These are phyloP conservation scores for Ceriops decandra DNA, from an alignment of 345 rosid species.

Conservation along the genomic window DNA sequence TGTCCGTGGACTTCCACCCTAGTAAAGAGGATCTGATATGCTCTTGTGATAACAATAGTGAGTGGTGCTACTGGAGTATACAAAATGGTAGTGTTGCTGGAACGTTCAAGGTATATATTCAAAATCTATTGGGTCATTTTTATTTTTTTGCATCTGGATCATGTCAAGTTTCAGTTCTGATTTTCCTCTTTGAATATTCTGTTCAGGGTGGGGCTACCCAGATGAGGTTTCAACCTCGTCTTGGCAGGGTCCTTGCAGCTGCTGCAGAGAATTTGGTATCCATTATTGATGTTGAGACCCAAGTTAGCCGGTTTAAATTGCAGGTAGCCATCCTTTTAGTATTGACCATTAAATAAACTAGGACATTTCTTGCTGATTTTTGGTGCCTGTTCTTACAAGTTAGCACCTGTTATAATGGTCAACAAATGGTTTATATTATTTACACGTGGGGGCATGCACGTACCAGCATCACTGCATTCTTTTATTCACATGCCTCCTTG, in stretches of 20 bases:
- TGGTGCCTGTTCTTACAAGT: too few relatives aligned
- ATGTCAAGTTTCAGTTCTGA: neutral
- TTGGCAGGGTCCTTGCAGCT: constrained; percentile 61
- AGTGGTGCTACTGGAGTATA: constrained; percentile 73
- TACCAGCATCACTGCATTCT: too few relatives aligned
- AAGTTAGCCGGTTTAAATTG: constrained; percentile 43
- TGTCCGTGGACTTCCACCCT: constrained; percentile 72
- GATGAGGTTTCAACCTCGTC: constrained; percentile 56
- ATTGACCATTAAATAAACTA: neutral
- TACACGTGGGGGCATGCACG: too few relatives aligned
- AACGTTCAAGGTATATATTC: constrained; percentile 44
- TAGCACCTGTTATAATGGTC: too few relatives aligned
- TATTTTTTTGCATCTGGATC: neutral
- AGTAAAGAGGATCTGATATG: constrained; percentile 58
- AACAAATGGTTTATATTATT: too few relatives aligned
- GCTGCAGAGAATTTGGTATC: constrained; percentile 49
- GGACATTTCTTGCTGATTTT: neutral
- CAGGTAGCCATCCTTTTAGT: constrained; percentile 37
- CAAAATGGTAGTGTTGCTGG: constrained; percentile 59
- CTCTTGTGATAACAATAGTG: constrained; percentile 57
- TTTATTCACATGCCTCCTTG: too few relatives aligned
- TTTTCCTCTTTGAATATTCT: constrained; percentile 2
- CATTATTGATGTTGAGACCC: constrained; percentile 57
- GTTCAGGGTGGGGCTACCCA: constrained; percentile 52
- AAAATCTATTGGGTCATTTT: neutral